Conservation (phyloP, 2,329 filamentous ascomycete species). For the Phyllosticta citriasiana region DNA sequence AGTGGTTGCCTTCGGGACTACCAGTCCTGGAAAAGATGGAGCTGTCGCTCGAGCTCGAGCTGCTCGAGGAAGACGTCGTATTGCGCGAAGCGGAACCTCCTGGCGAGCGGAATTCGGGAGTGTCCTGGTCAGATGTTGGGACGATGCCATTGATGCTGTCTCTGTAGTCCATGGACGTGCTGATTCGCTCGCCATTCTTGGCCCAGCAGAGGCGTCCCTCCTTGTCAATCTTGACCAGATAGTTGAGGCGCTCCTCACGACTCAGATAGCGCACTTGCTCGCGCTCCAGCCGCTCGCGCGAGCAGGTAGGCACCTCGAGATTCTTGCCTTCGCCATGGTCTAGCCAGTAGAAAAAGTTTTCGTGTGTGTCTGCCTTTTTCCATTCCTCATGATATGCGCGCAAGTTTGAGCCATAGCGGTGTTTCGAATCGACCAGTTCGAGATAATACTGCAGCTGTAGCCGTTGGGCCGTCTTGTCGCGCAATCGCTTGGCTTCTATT, state of each 20-base stretch:
- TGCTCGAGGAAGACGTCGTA: slow-evolving; percentile 11
- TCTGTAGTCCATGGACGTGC: slow-evolving; percentile 63
- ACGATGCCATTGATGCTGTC: slow-evolving; percentile 63
- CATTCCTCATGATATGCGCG: slow-evolving; percentile 74
- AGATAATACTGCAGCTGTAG: slow-evolving; percentile 65
- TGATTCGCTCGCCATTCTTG: slow-evolving; percentile 69
- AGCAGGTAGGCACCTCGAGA: slow-evolving; percentile 61
- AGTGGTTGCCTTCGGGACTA: slow-evolving; percentile 51
- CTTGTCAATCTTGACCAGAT: slow-evolving; percentile 65
- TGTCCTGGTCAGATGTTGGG: slow-evolving; percentile 25
- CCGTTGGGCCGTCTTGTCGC: slow-evolving; percentile 54
- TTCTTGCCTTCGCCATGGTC: slow-evolving; percentile 67
- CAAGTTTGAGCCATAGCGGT: slow-evolving; percentile 77
- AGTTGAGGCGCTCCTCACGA: slow-evolving; percentile 69
- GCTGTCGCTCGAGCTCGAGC: slow-evolving; percentile 18
- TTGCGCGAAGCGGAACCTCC: slow-evolving; percentile 27
- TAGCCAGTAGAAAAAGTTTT: slow-evolving; percentile 94
- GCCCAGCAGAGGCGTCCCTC: slow-evolving; percentile 76
- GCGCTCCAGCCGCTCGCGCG: slow-evolving; percentile 62
- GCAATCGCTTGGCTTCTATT: slow-evolving; percentile 43
- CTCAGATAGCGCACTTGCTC: slow-evolving; percentile 79
- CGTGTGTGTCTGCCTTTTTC: slow-evolving; percentile 64
- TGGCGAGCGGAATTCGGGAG: not conserved
- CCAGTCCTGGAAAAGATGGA: slow-evolving; percentile 32
- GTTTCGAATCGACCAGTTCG: slow-evolving; percentile 78